These are phyloP conservation scores for Saccharomyces hybrid DNA, from an alignment of 1,139 yeast species.

Conservation along the genomic window DNA sequence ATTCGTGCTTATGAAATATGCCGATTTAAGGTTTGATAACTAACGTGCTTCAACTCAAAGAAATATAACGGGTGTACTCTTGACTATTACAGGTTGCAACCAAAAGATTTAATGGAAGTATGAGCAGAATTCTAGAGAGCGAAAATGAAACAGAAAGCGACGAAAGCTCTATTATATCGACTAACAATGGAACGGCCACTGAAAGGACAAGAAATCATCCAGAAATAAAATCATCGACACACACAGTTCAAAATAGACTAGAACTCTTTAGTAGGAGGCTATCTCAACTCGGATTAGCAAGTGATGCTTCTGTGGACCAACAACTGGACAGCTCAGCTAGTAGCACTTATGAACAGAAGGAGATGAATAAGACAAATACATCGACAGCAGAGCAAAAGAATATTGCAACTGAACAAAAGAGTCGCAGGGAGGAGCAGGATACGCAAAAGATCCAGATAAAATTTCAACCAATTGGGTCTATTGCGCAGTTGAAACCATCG, in stretches of 20 bases:
- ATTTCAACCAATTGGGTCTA: slow-evolving; percentile 30
- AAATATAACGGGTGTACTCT: background rate
- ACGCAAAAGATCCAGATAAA: slow-evolving; percentile 21
- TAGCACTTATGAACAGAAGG: background rate
- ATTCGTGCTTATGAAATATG: background rate
- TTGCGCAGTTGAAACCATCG: slow-evolving; percentile 22
- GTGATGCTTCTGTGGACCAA: slow-evolving; percentile 5
- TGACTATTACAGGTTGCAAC: background rate
- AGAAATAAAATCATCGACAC: background rate
- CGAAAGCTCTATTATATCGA: background rate
- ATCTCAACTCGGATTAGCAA: slow-evolving; percentile 22
- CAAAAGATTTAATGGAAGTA: background rate
- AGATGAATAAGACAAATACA: background rate
- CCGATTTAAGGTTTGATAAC: background rate
- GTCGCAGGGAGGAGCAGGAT: background rate
- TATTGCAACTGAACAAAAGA: background rate
- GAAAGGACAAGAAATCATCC: background rate
- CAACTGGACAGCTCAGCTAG: background rate
- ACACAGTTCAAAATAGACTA: slow-evolving; percentile 16
- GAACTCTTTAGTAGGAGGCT: slow-evolving; percentile 22
- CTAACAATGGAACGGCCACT: background rate
- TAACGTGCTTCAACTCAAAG: background rate
- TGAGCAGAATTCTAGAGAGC: background rate
- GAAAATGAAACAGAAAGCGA: background rate
- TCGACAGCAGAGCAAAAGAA: no score